Evolutionary conservation across 164 flowering plant species (phyloP), one percentile per base, ranked within the genome.

Genomic region (Berberis thunbergii): DNA sequence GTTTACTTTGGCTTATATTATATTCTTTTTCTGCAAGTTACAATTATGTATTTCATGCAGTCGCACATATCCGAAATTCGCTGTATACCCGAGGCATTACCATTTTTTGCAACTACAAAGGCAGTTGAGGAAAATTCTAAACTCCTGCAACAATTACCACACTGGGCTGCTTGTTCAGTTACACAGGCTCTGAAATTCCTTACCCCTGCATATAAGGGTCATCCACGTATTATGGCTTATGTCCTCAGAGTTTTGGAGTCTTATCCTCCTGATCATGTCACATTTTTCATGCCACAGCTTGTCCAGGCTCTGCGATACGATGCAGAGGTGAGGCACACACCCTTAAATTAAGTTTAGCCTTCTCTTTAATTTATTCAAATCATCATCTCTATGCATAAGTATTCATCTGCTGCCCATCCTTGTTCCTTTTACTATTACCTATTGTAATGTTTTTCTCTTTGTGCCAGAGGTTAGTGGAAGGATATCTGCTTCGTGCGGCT

Each of bases 211-310:
- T 95, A 83, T 62, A 91, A 89, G 76, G 96, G 97, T 9, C 96
- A 95, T 76, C 89, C 97, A 57, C 97, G 99, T 60, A 96, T 91
- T 62, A 95, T 95, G 99, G 99, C 99, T 43, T 91, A 88, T 81
- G 84, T 95, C 67, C 91, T 91, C 50, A 84, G 99, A 72, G 98
- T 91, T 73, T 78, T 95, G 76, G 98, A 91, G 66, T 80, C 98
- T 49, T 95, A 95, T 79, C 99, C 99, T 63, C 97, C 99, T 61
- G 87, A 86, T 50, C 67, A 84, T 56, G 99, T 95, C 11, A 95
- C 99, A 26, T 95, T 95, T 75, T 95, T 95, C 78, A 91, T 95
- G 99, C 99, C 99, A 41, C 99, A 91, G 76, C 76, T 95, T 7
- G 92, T 95, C 43, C 99, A 95, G 67, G 76, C 97, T 70, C 80